A percentile compares a stretch with the other conserved stretches of the same genome.
Evolutionary conservation across 73 alveolate species (phyloP).

Genomic region (Tetrahymena borealis): DNA sequence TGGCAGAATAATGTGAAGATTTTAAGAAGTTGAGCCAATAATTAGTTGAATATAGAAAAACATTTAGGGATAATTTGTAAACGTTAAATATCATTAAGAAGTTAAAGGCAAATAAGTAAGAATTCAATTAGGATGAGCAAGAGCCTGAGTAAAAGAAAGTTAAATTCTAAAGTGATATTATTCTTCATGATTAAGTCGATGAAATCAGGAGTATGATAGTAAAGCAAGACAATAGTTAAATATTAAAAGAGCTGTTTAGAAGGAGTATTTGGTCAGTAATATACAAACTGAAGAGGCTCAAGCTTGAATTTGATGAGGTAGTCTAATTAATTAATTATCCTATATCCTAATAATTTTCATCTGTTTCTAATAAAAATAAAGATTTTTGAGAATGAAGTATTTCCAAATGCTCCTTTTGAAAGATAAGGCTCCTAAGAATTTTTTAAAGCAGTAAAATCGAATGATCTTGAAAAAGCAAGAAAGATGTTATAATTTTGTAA

Average conservation of each 20-base stretch:
- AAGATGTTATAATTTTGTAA: slow-evolving; percentile 20
- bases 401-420: slow-evolving; percentile 5
- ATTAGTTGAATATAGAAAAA: not conserved
- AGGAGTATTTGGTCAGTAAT: not conserved
- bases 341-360: not conserved
- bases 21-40: not conserved
- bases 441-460: slow-evolving; percentile 42
- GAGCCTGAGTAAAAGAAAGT: not conserved
- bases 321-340: not conserved
- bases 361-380: not conserved
- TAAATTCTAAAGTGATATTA: not conserved
- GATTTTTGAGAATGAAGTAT: not conserved
- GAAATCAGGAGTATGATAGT: not conserved
- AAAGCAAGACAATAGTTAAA: not conserved
- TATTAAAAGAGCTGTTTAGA: not conserved
- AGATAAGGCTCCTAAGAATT: slow-evolving; percentile 19
- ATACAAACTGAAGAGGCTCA: not conserved
- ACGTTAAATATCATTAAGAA: not conserved
- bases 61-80: not conserved
- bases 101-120: not conserved
- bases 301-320: not conserved
- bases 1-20: not conserved
- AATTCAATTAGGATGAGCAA: too few species aligned
- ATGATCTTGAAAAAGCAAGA: slow-evolving; percentile 28
- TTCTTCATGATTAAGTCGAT: not conserved